Evolutionary conservation across 148 eudicot genomes (phyloP).

Genomic region (Amaranthus cruentus): DNA sequence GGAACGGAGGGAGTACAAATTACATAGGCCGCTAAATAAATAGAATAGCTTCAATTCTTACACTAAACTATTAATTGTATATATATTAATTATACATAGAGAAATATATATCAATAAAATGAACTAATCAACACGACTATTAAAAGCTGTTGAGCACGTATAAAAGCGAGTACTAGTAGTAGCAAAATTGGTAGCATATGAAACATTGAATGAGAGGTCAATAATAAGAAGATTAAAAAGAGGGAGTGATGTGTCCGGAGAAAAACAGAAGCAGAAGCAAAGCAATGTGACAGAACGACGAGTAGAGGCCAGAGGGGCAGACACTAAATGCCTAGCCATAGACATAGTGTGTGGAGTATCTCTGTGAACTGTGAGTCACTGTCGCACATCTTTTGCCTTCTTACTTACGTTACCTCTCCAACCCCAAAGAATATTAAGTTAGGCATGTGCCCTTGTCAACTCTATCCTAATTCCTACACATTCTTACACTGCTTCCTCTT

Average conservation of each 20-base stretch:
- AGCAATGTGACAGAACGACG: conserved; percentile 25
- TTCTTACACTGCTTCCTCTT: background rate
- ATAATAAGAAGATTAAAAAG: too few relatives aligned
- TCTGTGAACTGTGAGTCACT: background rate
- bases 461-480: background rate
- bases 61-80: too few relatives aligned
- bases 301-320: background rate
- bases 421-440: conserved; percentile 2
- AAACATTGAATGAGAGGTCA: too few relatives aligned
- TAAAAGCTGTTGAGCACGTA: too few relatives aligned
- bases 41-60: too few relatives aligned
- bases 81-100: too few relatives aligned
- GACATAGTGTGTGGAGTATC: background rate
- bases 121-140: too few relatives aligned
- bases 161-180: too few relatives aligned
- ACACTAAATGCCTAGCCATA: background rate
- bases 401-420: conserved; percentile 24
- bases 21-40: too few relatives aligned
- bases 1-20: too few relatives aligned
- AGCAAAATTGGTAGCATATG: too few relatives aligned
- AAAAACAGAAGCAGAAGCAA: background rate
- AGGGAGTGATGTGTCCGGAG: background rate
- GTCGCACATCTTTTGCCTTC: conserved; percentile 34
- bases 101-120: too few relatives aligned
- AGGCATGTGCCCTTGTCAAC: conserved; percentile 18